Base-by-base conservation (phyloP, 1,284 basidiomycete species). In the Cryptococcus sp. region DNA sequence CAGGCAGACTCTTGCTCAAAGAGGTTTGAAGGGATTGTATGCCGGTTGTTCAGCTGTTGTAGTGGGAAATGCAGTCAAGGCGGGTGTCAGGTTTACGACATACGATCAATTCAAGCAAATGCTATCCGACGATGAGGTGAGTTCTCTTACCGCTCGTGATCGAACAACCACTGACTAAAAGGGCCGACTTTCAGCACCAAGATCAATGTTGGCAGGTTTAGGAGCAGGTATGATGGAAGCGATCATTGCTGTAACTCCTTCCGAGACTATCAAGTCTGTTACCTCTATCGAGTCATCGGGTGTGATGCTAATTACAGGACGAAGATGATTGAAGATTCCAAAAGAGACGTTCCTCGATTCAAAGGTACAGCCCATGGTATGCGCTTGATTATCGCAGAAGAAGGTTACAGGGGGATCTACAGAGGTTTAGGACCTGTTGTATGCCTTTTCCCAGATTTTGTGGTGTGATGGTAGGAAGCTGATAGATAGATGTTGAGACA, bases 181-280 rank as follows among this genome's bases (percentile, higher is more conserved):
- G 90, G 92, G 92, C 19, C 91, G 91, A 80, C 83, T 96, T 31
- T 87, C 83, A 53, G 85, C 91, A 0, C 86, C 89, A 7, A 77
- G 85, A 49, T 91, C 88, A 74, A 80, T 97, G 49, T 66, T 91
- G 48, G 89, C 96, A 47, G 94, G 96, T 37, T 78, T 98, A 4
- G 92, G 91, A 41, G 96, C 96, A 2, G 94, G 96, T 10, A 85
- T 96, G 84, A 86, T 81, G 71, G 94, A 98, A 75, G 93, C 94
- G 1, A 73, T 98, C 23, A 84, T 98, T 53, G 94, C 93, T 1
- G 94, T 98, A 5, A 98, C 94, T 0, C 96, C 94, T 1, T 92
- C 89, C 7, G 94, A 98, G 75, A 98, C 94, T 0, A 97, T 98
- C 79, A 98, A 98, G 91, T 92, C 50, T 41, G 86, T 74, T 13